phyloP scores from a whole-genome alignment of 2,329 filamentous ascomycete genomes.

The Penicillium crustosum region DNA sequence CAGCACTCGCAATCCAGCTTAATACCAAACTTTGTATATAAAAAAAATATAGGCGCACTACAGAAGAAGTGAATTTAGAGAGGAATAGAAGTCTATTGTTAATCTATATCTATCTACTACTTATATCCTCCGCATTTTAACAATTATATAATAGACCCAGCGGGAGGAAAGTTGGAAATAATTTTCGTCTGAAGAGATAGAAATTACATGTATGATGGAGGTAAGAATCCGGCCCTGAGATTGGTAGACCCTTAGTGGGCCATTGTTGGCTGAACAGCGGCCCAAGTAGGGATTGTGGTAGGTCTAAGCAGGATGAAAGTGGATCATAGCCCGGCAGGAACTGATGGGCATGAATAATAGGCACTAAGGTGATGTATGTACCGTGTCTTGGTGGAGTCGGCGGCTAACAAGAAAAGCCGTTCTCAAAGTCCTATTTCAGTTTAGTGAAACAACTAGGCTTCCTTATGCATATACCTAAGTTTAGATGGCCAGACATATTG shows the following conservation, averaged over 20 bases:
- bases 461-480: background rate
- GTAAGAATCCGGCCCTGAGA: background rate
- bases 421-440: background rate
- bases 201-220: background rate
- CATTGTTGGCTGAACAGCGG: background rate
- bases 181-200: background rate
- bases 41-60: too few relatives aligned
- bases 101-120: too few relatives aligned
- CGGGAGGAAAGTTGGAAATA: background rate
- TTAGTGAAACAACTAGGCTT: background rate
- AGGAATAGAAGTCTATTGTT: too few relatives aligned
- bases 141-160: too few relatives aligned
- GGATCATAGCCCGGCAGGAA: background rate
- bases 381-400: background rate
- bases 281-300: background rate
- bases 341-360: background rate
- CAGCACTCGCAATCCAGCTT: too few relatives aligned
- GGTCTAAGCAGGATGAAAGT: background rate
- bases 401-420: background rate
- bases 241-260: background rate
- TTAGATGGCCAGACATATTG: background rate
- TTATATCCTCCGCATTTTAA: too few relatives aligned
- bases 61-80: too few relatives aligned
- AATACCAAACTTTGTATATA: too few relatives aligned
- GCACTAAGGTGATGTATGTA: background rate